Evolutionary conservation across 208 protist species (phyloP).

Genomic region (Balamuthia mandrillaris): DNA sequence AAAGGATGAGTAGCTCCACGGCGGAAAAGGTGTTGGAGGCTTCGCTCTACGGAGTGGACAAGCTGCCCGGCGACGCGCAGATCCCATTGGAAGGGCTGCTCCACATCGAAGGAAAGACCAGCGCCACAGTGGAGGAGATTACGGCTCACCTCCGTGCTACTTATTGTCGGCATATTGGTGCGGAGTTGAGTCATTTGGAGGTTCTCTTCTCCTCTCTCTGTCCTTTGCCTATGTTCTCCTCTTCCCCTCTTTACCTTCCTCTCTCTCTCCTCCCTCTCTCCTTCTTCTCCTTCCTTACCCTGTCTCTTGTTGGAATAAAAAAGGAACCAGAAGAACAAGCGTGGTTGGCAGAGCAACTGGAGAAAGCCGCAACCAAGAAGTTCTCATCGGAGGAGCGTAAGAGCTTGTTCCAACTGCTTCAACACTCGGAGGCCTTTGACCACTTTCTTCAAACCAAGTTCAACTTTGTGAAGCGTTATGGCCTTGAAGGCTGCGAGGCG

Average conservation of each 20-base stretch:
- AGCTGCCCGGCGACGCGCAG: not conserved
- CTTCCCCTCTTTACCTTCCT: not conserved
- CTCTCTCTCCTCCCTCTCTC: not conserved
- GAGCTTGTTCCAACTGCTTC: conserved; percentile 30
- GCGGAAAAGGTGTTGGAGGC: not conserved
- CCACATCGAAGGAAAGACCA: not conserved
- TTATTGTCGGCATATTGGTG: not conserved
- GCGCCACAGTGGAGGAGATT: not conserved
- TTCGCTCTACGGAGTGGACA: not conserved
- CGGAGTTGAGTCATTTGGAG: conserved; percentile 15
- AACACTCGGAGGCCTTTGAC: conserved; percentile 57
- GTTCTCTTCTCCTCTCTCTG: not conserved
- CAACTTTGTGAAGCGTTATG: conserved; percentile 45
- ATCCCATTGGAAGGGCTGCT: not conserved
- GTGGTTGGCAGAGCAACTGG: conserved; percentile 52
- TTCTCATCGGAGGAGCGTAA: not conserved
- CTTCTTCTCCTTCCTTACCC: not conserved
- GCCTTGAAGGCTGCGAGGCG: conserved; percentile 59
- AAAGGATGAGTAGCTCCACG: not conserved
- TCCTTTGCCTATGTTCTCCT: not conserved
- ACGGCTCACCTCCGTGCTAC: not conserved
- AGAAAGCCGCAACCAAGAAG: not conserved
- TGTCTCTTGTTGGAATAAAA: not conserved
- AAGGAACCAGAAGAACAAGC: conserved; percentile 29
- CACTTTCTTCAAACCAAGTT: conserved; percentile 67